These are phyloP conservation scores for Fusarium humuli DNA, from an alignment of 2,329 filamentous ascomycete species.

Conservation along the genomic window DNA sequence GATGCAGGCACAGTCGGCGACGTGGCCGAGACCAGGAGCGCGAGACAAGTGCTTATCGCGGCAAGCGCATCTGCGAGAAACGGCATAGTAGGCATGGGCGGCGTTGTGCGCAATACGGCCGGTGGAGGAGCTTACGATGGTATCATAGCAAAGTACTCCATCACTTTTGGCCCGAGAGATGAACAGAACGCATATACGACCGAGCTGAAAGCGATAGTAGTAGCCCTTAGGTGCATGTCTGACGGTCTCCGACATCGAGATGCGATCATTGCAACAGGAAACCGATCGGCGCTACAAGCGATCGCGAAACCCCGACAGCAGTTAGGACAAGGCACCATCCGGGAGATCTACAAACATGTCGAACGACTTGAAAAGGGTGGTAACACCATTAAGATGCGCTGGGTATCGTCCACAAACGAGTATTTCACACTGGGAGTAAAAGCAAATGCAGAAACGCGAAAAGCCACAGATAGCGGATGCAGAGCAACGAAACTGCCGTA, in stretches of 20 bases:
- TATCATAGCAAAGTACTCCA: no score
- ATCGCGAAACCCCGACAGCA: slow-evolving; percentile 24
- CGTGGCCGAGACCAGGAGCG: no score
- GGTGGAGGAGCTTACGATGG: no score
- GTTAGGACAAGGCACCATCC: slow-evolving; percentile 23
- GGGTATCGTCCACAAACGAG: slow-evolving; percentile 1
- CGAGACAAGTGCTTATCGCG: no score
- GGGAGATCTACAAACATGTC: slow-evolving; percentile 10
- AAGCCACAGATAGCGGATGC: not conserved
- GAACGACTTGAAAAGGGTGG: slow-evolving; percentile 7
- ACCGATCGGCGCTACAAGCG: slow-evolving; percentile 21
- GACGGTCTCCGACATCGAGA: slow-evolving; percentile 14
- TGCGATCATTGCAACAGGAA: slow-evolving; percentile 17
- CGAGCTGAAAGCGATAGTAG: not conserved
- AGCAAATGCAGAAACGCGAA: slow-evolving; percentile 8
- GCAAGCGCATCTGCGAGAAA: no score
- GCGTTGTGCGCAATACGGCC: no score
- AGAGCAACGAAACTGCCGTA: not conserved
- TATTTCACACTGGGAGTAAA: not conserved
- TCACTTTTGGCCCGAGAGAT: no score
- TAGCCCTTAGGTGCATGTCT: slow-evolving; percentile 21
- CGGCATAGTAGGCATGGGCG: no score
- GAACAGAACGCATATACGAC: no score
- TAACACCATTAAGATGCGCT: slow-evolving; percentile 2
- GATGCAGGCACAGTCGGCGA: no score